These are phyloP conservation scores for Cyclotella cryptica DNA, from an alignment of 108 stramenopile species.

Conservation along the genomic window DNA sequence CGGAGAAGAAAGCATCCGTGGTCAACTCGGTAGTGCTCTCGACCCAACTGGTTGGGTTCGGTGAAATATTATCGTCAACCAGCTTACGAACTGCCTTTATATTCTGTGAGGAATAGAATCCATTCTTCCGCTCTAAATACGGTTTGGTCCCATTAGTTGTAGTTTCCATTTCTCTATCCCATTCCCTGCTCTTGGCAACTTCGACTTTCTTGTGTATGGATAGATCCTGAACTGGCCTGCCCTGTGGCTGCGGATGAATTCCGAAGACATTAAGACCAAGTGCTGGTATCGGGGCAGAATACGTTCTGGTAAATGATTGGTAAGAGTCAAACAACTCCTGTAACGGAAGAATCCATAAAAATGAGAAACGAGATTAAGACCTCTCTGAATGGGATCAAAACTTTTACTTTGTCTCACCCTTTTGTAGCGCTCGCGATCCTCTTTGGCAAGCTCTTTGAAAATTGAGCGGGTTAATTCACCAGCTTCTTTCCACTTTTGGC, in stretches of 20 bases:
- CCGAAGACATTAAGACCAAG: not conserved
- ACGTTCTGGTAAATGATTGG: not conserved
- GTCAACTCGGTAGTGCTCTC: not conserved
- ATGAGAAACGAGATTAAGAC: not conserved
- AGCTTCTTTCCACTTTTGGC: constrained; percentile 6
- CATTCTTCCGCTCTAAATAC: not conserved
- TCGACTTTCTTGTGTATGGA: not conserved
- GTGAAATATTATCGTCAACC: not conserved
- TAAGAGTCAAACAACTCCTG: constrained; percentile 3
- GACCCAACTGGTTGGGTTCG: not conserved
- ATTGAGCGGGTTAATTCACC: not conserved
- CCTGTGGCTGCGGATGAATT: not conserved
- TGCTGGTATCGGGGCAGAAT: not conserved
- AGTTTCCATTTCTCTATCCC: not conserved
- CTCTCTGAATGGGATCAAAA: not conserved
- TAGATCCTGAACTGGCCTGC: not conserved
- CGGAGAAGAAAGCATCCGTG: too few relatives aligned
- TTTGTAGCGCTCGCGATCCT: not conserved
- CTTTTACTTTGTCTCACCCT: not conserved
- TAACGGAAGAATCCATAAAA: not conserved
- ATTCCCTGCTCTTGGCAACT: not conserved
- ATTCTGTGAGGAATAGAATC: not conserved
- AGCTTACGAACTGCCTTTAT: not conserved
- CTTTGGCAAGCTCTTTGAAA: constrained; percentile 7
- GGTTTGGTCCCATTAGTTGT: not conserved